Base-by-base conservation (phyloP, 306 rosid genomes). In the Styphnolobium japonicum region DNA sequence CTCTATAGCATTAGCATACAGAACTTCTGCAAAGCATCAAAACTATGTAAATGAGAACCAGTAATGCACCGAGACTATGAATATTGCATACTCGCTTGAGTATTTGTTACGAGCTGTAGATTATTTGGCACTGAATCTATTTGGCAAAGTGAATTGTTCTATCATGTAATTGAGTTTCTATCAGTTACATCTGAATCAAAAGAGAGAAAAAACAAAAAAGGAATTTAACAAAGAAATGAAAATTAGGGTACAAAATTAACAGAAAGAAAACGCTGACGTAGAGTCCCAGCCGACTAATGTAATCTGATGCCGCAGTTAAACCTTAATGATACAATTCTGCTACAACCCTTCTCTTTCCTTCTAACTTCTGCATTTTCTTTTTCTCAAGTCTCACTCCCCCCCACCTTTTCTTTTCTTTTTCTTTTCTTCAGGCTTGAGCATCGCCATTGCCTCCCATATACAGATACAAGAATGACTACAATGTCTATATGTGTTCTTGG, bases 381-480 rank as follows among this genome's bases (percentile, higher is more conserved):
- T 61, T 55, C 11, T 22, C 34, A 51, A 33, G 36, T 37, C 49
- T n/a, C 52, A 36, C 36, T 67, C 5, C 29, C 63, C 53, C 60
- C 72, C 27, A 72, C 23, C 11, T 64, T 61, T 48, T n/a, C n/a
- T n/a, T 58, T 76, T 76, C 42, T 23, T 22, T 4, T 12, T 53
- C 37, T 15, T 40, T 63, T 75, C 73, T 87, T 85, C 61, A 56
- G 83, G 52, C 78, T 77, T 82, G 83, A 57, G 78, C 89, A 69
- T 65, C 51, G 77, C 78, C 87, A 67, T 77, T 86, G 76, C 90
- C 75, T 86, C 89, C 90, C 87, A 90, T 90, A 62, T 87, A 90
- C 86, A 83, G 90, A 83, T 87, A 90, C 98, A 92, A 94, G 94
- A 94, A 89, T 93, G 89, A 82, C 92, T 93, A 86, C 73, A 87